Base-by-base conservation (phyloP, 257 asterid genomes). In the Solanum stenotomum region DNA sequence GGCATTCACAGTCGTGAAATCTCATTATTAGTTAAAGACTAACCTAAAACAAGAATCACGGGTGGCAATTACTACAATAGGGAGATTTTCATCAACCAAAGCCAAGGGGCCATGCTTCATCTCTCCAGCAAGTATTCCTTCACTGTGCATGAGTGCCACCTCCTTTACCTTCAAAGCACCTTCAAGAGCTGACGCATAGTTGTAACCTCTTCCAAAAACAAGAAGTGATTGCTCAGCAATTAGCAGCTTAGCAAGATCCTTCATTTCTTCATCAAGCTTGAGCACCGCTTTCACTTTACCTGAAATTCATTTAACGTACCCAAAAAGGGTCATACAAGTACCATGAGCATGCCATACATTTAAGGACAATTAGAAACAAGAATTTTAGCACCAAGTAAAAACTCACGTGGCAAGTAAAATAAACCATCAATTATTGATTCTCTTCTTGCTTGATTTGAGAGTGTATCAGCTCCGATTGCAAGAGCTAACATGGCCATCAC, bases 51-150 rank as follows among this genome's bases (percentile, higher is more conserved):
- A 97, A 90, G 94, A 91, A 89, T 97, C 99, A 81, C 94, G 99
- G 34, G 99, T 96, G 83, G 99, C 99, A 88, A 97, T 92, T 38
- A 97, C 99, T 59, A 97, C 91, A 59, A 96, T 95, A 14, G 99
- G 98, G 85, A 97, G 98, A 90, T 92, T 97, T 76, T 97, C 98
- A 85, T 97, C 99, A 11, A 97, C 99, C 89, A 97, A 90, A 90
- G 99, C 99, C 92, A 97, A 91, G 35, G 99, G 99, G 22, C 99
- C 99, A 44, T 97, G 99, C 89, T 97, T 97, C 99, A 97, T 97
- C 92, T 97, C 99, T 76, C 99, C 99, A 42, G 99, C 99, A 88
- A 97, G 98, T 90, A 97, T 96, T 86, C 99, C 99, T 92, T 96
- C 99, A 88, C 99, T 97, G 90, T 97, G 99, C 99, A 97, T 97